Evolutionary conservation across 345 rosid genomes (phyloP), one percentile per base, ranked within the genome.

Genomic region (Erysimum cheiranthoides): DNA sequence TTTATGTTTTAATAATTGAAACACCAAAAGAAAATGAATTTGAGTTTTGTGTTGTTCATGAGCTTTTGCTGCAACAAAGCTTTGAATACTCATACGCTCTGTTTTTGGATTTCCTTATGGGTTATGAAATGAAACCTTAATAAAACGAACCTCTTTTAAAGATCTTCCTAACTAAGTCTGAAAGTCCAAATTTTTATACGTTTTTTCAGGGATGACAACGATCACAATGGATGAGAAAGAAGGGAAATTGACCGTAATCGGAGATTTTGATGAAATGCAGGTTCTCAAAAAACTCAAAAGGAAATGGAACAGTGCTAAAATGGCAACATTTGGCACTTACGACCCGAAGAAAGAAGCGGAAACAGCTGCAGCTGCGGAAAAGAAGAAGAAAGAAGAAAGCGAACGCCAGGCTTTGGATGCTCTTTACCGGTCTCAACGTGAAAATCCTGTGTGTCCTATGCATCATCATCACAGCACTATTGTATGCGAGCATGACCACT

Each of bases 221-320:
- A 78, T 93, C 0, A 61, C 86, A 5, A 68, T 89, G 73, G 87
- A 91, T 73, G 73, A 82, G 82, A 87, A 84, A 17, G 89, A 82
- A 2, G 73, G 63, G 17, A 88, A 88, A 12, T 5, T 93, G 47
- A 93, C 97, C 0, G 85, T 93, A 4, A 80, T 66, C 0, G 97
- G 96, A 4, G 80, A 79, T 0, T 76, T 89, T 0, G 88, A 93
- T 42, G 85, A 88, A 0, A 64, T 80, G 14, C 10, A 13, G 1
- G 56, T 90, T 3, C 85, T 78, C 16, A 46, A 9, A 42, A 90
- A 85, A 71, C 69, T 88, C 28, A 82, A 82, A 56, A 86, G 71
- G 51, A 57, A 8, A 35, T 85, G 85, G 81, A 3, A 0, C 13
- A 59, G 10, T 25, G 68, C 85, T 0, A 76, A 88, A 16, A 70